A percentile compares a stretch with the other conserved stretches of the same genome.
These are phyloP conservation scores for Cornus suecica DNA, from an alignment of 148 eudicot genomes.

Conservation along the genomic window DNA sequence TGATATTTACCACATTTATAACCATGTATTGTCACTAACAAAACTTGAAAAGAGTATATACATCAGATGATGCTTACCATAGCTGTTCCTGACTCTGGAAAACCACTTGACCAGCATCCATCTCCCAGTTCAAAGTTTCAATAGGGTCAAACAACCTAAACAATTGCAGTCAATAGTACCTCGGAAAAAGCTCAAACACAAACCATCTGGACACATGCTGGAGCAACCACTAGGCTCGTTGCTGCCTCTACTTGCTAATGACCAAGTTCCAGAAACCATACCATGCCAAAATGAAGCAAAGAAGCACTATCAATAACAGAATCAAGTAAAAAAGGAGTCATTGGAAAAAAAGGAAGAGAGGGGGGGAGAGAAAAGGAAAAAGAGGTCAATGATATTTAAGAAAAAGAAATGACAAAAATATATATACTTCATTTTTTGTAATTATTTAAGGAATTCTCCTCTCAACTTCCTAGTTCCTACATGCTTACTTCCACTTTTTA, in stretches of 20 bases:
- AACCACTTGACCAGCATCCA: not conserved
- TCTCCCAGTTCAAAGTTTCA: not conserved
- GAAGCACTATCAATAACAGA: not conserved
- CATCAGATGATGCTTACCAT: not conserved
- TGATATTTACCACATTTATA: not conserved
- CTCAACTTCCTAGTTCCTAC: no score
- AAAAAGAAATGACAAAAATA: no score
- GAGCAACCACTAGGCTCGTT: constrained; percentile 20
- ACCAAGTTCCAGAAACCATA: constrained; percentile 26
- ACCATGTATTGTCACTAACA: not conserved
- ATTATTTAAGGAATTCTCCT: no score
- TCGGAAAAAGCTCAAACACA: not conserved
- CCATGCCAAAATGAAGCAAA: not conserved
- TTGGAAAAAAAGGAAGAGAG: no score
- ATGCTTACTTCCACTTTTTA: no score
- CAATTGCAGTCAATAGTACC: not conserved
- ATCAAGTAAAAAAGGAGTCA: no score
- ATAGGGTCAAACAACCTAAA: not conserved
- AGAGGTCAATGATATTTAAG: no score
- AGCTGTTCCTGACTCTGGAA: not conserved
- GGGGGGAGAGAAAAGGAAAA: no score
- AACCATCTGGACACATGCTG: constrained; percentile 31
- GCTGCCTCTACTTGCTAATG: constrained; percentile 21
- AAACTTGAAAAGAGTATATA: no score
- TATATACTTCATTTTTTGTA: no score